A percentile compares a stretch with the other conserved stretches of the same genome.
Evolutionary conservation across 495 filamentous ascomycete species (phyloP).

Genomic region (Daldinia caldariorum): DNA sequence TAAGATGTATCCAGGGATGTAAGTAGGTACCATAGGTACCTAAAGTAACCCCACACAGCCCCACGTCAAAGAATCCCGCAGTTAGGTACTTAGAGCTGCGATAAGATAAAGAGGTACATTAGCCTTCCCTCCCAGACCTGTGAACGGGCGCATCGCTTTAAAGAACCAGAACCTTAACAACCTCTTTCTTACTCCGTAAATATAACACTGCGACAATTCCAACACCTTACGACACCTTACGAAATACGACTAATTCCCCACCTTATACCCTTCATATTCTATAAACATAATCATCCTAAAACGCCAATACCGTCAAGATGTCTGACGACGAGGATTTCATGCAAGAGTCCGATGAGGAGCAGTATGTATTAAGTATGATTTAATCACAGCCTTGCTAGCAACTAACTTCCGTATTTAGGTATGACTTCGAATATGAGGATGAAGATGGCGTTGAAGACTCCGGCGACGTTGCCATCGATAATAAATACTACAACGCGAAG

Average conservation of each 20-base stretch:
- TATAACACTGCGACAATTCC: too few species aligned
- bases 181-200: not conserved
- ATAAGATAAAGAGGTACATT: slow-evolving; percentile 21
- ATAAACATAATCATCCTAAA: slow-evolving; percentile 13
- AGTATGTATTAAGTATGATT: slow-evolving; percentile 44
- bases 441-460: slow-evolving; percentile 84
- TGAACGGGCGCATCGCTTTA: not conserved
- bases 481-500: slow-evolving; percentile 99
- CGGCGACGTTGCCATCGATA: slow-evolving; percentile 94
- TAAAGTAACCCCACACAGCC: not conserved
- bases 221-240: too few species aligned
- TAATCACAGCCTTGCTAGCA: not conserved
- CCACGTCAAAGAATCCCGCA: not conserved
- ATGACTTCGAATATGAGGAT: slow-evolving; percentile 92
- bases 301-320: slow-evolving; percentile 64
- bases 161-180: not conserved
- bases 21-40: not conserved
- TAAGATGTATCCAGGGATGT: not conserved
- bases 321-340: slow-evolving; percentile 94
- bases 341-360: slow-evolving; percentile 95
- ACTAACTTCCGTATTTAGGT: slow-evolving; percentile 44
- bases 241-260: not conserved
- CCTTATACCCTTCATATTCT: slow-evolving; percentile 1
- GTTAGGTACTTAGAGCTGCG: slow-evolving; percentile 13
- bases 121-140: not conserved